These are phyloP conservation scores for Herpomyces periplanetae DNA, from an alignment of 2,329 filamentous ascomycete species.

Conservation along the genomic window DNA sequence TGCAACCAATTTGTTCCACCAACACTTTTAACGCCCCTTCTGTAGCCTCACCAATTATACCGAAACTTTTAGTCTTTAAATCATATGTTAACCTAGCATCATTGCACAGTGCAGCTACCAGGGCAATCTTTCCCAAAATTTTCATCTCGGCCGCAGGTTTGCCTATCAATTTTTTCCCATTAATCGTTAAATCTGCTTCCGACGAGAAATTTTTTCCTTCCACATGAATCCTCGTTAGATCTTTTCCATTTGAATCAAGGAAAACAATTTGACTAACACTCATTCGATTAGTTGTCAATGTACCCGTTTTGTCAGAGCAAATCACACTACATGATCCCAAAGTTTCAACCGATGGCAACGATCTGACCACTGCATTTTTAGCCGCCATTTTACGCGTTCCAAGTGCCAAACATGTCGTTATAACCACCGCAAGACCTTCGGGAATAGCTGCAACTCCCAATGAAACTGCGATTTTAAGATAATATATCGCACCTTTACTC, in stretches of 20 bases:
- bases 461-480: constrained; percentile 93
- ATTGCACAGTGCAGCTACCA: constrained; percentile 41
- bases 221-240: constrained; percentile 49
- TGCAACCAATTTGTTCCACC: constrained; percentile 79
- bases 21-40: constrained; percentile 68
- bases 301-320: constrained; percentile 96
- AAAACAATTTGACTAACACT: constrained; percentile 77
- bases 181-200: constrained; percentile 25
- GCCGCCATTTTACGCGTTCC: constrained; percentile 95
- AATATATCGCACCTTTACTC: constrained; percentile 93
- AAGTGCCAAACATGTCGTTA: constrained; percentile 84
- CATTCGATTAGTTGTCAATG: constrained; percentile 95
- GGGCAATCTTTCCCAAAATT: constrained; percentile 38
- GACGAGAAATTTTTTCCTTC: constrained; percentile 77
- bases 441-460: constrained; percentile 91
- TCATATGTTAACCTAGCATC: constrained; percentile 54
- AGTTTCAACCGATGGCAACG: constrained; percentile 80
- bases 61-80: constrained; percentile 26
- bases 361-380: constrained; percentile 88
- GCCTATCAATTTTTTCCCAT: constrained; percentile 24
- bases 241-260: constrained; percentile 27
- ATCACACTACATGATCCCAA: constrained; percentile 96
- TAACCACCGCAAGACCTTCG: constrained; percentile 83
- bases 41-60: constrained; percentile 65
- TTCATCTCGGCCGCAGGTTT: constrained; percentile 28